Conservation (phyloP, 176 grass and related monocot genomes). For the Hyparrhenia diplandra region DNA sequence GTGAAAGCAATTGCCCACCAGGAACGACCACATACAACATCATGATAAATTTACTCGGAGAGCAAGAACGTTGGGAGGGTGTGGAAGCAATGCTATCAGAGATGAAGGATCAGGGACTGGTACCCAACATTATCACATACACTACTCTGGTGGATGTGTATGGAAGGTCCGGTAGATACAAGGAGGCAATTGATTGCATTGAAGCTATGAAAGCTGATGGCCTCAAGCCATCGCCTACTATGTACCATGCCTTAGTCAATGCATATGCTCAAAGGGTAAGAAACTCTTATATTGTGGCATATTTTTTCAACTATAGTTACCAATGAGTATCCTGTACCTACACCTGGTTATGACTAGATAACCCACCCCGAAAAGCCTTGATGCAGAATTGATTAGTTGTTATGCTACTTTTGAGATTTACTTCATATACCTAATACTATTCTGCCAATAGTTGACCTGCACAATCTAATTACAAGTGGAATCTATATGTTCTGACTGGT, state of each 20-base stretch:
- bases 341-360: not conserved
- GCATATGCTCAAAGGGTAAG: conserved; percentile 89
- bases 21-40: conserved; percentile 88
- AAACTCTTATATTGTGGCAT: not conserved
- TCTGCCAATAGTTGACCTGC: not conserved
- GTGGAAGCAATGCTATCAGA: conserved; percentile 63
- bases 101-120: conserved; percentile 71
- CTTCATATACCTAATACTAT: not conserved
- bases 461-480: not conserved
- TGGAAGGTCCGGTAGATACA: conserved; percentile 77
- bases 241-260: conserved; percentile 97
- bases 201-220: conserved; percentile 83
- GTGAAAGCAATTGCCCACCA: conserved; percentile 53
- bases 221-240: conserved; percentile 67
- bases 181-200: conserved; percentile 85
- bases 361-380: not conserved
- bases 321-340: not conserved
- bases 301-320: not conserved
- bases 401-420: not conserved
- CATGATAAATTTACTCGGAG: conserved; percentile 80
- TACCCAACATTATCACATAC: conserved; percentile 84
- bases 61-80: conserved; percentile 57
- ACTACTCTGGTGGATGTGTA: conserved; percentile 97
- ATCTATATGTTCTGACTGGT: not conserved
- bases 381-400: not conserved